phyloP scores from a whole-genome alignment of 768 basidiomycete species.

The Termitomyces heimii region DNA sequence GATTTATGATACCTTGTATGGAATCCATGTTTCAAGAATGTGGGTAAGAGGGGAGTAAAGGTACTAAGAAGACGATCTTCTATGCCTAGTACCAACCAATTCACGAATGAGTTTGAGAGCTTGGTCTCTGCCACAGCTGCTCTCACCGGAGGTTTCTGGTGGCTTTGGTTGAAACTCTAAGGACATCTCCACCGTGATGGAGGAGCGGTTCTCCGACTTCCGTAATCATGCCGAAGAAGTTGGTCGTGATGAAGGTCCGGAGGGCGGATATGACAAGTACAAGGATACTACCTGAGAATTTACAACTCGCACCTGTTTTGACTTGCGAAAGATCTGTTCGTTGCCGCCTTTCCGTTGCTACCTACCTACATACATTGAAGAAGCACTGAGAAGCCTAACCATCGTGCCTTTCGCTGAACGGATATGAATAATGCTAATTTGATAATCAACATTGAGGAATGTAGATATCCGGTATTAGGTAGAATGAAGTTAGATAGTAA shows the following conservation, averaged over 20 bases:
- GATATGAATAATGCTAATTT: neutral
- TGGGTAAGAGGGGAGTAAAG: neutral
- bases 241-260: neutral
- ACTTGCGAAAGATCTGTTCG: constrained; percentile 30
- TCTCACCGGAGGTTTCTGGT: too few relatives aligned
- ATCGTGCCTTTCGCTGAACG: neutral
- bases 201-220: constrained; percentile 57
- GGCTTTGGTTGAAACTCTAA: constrained; percentile 52
- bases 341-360: constrained; percentile 29
- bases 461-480: neutral
- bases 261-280: constrained; percentile 52
- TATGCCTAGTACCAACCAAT: neutral
- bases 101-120: neutral
- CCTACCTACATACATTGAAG: neutral
- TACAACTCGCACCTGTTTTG: neutral
- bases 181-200: constrained; percentile 53
- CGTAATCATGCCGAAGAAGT: constrained; percentile 27
- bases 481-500: neutral
- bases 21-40: neutral
- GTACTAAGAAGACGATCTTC: neutral
- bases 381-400: neutral
- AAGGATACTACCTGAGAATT: neutral
- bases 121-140: neutral
- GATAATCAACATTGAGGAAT: neutral
- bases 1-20: neutral